These are phyloP conservation scores for Blattamonas nauphoetae DNA, from an alignment of 78 protist species.

Conservation along the genomic window DNA sequence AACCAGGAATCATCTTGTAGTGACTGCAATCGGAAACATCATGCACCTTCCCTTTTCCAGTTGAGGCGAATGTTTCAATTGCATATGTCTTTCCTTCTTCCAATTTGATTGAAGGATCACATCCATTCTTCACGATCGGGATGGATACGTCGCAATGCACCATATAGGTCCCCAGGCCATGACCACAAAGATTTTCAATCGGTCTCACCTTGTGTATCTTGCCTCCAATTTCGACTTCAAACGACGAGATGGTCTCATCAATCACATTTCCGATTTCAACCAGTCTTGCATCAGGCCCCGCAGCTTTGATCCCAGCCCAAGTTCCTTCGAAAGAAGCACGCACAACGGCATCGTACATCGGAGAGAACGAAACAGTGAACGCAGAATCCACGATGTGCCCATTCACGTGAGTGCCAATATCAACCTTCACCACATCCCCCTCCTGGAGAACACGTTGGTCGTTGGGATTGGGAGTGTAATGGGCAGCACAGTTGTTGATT, in stretches of 20 bases:
- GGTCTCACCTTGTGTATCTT: conserved; percentile 1
- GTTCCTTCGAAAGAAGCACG: conserved; percentile 16
- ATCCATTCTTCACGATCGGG: not conserved
- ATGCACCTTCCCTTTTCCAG: not conserved
- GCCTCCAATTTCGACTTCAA: not conserved
- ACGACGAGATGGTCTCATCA: not conserved
- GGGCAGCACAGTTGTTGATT: conserved; percentile 31
- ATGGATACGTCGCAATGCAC: not conserved
- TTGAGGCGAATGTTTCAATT: not conserved
- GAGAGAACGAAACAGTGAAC: conserved; percentile 1
- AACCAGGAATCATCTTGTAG: not conserved
- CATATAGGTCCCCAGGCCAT: not conserved
- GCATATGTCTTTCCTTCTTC: not conserved
- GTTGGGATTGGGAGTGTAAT: conserved; percentile 25
- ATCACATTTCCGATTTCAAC: not conserved
- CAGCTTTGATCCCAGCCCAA: not conserved
- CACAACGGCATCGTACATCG: not conserved
- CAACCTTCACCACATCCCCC: no score
- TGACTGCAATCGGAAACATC: not conserved
- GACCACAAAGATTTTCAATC: not conserved
- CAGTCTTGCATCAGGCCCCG: not conserved
- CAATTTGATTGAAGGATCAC: not conserved
- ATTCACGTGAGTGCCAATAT: conserved; percentile 19
- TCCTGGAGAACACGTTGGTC: conserved; percentile 11
- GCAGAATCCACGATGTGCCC: conserved; percentile 37